Base-by-base conservation (phyloP, 192 early-diverging fungal species). In the Lobosporangium transversale region DNA sequence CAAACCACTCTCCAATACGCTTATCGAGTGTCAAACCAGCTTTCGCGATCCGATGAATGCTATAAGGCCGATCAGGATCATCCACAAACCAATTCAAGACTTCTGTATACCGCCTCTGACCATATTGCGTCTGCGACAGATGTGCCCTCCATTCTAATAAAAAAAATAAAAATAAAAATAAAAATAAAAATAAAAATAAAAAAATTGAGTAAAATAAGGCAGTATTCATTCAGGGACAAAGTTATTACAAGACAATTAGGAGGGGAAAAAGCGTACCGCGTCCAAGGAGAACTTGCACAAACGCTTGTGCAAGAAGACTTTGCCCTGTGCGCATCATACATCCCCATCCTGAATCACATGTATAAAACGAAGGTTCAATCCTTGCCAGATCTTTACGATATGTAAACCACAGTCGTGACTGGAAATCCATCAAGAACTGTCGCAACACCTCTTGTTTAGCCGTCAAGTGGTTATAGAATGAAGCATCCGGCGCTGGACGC, bases 271-370 rank as follows among this genome's bases (percentile, higher is more conserved):
- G n/a, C n/a, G n/a, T 71, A 79, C 78, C 78, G 44, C 79, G 63
- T 15, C 71, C 71, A 35, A 81, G 33, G 5, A 81, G 27, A 7
- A 66, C 53, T 44, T 64, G 64, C 9, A 81, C 51, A 58, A 81
- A 81, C 33, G 58, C 79, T 27, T 81, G 79, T 3, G 79, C 79
- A 4, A 81, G 44, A 15, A 81, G 55, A 76, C 79, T 81, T 40
- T 81, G 79, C 17, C 70, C 79, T 9, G 79, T 81, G 33, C 79
- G 55, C 63, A 76, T 73, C 79, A 81, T 81, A 24, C 79, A 81
- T 1, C 79, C 79, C 79, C 79, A 81, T 1, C 79, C 79, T 21
- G 79, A 70, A 50, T 81, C 79, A 14, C 64, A 68, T 0, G 79
- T 76, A 42, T 81, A 74, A 40, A 70, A 81, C 8, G 71, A 58